phyloP scores from a whole-genome alignment of 179 eudicot genomes.

The Kewa caespitosa region DNA sequence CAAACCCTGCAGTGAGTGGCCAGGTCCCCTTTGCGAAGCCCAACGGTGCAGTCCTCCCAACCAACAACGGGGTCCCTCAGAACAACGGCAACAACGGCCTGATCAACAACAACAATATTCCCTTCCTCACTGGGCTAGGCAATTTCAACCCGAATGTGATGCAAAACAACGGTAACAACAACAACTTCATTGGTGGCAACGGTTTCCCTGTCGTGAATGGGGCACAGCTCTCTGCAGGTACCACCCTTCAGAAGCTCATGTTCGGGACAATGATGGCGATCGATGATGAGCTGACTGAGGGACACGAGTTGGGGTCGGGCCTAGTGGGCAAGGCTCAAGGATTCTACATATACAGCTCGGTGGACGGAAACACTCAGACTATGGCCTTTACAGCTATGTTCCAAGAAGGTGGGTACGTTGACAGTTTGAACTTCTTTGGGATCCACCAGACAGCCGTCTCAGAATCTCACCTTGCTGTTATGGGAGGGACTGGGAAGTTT shows the following conservation, averaged over 20 bases:
- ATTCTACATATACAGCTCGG: constrained; percentile 57
- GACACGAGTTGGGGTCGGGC: constrained; percentile 53
- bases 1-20: constrained; percentile 72
- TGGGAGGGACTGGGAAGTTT: constrained; percentile 85
- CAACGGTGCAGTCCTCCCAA: constrained; percentile 69
- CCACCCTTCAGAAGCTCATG: constrained; percentile 64
- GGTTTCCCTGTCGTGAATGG: constrained; percentile 59
- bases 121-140: constrained; percentile 85
- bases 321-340: constrained; percentile 68
- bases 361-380: constrained; percentile 64
- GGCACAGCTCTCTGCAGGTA: constrained; percentile 54
- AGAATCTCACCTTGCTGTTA: constrained; percentile 59
- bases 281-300: constrained; percentile 69
- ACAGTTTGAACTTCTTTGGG: constrained; percentile 68
- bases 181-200: constrained; percentile 41
- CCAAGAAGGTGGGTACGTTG: constrained; percentile 52
- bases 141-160: constrained; percentile 53
- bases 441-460: constrained; percentile 55
- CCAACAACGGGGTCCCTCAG: constrained; percentile 53
- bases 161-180: constrained; percentile 47
- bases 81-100: constrained; percentile 57
- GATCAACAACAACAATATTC: constrained; percentile 83
- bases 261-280: constrained; percentile 73
- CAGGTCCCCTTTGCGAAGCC: constrained; percentile 92
- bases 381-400: constrained; percentile 72